Evolutionary conservation across 78 protist species (phyloP).

Genomic region (Dictyostelium brefeldianum): DNA sequence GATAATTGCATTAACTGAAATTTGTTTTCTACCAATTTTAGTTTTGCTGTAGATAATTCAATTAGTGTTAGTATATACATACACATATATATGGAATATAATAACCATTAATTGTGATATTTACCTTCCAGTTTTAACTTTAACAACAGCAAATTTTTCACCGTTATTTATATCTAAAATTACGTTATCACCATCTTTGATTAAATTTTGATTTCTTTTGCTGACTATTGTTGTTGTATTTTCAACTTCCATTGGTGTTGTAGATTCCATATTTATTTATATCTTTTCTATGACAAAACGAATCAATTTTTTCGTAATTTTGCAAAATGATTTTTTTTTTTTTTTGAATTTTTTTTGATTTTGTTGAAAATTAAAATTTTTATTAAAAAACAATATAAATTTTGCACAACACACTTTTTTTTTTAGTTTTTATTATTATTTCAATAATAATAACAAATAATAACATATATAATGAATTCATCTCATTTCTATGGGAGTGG

Average conservation of each 20-base stretch:
- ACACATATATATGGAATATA: no score
- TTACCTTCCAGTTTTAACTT: constrained; percentile 12
- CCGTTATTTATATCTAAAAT: constrained; percentile 67
- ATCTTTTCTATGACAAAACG: neutral
- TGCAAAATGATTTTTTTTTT: neutral
- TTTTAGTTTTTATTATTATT: neutral
- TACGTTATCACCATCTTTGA: constrained; percentile 55
- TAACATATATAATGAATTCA: neutral
- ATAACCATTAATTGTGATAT: no score
- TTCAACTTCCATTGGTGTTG: constrained; percentile 25
- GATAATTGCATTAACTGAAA: constrained; percentile 6
- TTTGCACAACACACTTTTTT: no score
- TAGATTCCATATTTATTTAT: neutral
- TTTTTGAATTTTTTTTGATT: neutral
- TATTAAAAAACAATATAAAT: neutral
- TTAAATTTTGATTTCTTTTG: neutral
- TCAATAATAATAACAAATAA: neutral
- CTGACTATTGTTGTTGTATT: neutral
- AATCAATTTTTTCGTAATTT: neutral
- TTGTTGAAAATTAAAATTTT: neutral
- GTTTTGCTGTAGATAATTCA: neutral
- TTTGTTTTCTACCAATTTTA: constrained; percentile 20
- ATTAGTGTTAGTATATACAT: no score
- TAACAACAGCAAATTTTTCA: constrained; percentile 33
- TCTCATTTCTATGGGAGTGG: constrained; percentile 5